Evolutionary conservation across 768 basidiomycete genomes (phyloP), one percentile per base, ranked within the genome.

Genomic region (Russula abietina): DNA sequence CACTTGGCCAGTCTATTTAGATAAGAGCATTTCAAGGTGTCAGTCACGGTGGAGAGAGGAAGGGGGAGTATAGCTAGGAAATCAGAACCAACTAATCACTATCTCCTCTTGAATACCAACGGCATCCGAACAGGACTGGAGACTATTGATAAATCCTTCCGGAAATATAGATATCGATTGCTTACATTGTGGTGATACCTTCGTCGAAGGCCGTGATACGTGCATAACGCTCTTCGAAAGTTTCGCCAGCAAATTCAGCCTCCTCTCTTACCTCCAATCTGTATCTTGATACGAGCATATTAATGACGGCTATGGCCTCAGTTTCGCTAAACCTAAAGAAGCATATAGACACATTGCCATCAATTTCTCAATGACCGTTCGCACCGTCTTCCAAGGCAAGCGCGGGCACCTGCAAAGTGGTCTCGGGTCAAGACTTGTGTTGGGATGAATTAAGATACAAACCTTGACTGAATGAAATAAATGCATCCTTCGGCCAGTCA

Each of bases 231-330:
- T 78, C 71, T 60, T 78, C 78, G 52, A 80, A 78, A 0, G 78
- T 75, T 68, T 81, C 80, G 14, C 69, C 60, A 0, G 74, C 72
- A 65, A 78, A 82, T 59, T 80, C 71, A 73, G 64, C 76, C 54
- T 83, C 81, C 33, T 81, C 80, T 61, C 80, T 80, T 33, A 82
- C 62, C 51, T 76, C 74, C 52, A 83, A 75, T 60, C 75, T 79
- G 66, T 81, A 83, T 36, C 67, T 71, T 10, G 72, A 75, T 4
- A 82, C 68, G 28, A 84, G 65, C 71, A 79, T 75, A 2, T 79
- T 77, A 30, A 84, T 68, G 48, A 77, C 73, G 1, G 78, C 80
- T 45, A 80, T 71, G 33, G 74, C 78, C 65, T 81, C 79, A 0
- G 78, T 79, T 5, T 30, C 28, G 28, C n/a, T n/a, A n/a, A n/a